phyloP scores from a whole-genome alignment of 148 eudicot genomes.

The Fagopyrum esculentum region DNA sequence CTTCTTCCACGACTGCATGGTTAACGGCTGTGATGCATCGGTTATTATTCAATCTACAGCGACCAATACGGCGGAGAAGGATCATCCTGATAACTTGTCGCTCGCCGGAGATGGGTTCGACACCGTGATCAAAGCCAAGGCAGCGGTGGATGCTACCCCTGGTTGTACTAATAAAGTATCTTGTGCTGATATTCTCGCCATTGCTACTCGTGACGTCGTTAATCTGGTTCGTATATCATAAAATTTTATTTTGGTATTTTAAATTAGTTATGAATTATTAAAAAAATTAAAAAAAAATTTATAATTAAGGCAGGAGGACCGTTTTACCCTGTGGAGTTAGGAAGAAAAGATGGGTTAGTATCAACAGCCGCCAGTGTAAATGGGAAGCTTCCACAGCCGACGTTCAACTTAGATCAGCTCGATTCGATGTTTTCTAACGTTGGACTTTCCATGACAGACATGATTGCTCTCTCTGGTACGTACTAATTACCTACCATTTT shows the following conservation, averaged over 20 bases:
- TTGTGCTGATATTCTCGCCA: constrained; percentile 48
- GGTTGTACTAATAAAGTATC: constrained; percentile 41
- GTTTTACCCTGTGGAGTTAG: constrained; percentile 54
- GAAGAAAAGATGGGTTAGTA: constrained; percentile 55
- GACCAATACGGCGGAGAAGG: constrained; percentile 39
- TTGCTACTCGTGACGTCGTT: constrained; percentile 50
- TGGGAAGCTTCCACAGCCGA: constrained; percentile 40
- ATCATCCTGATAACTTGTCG: constrained; percentile 40
- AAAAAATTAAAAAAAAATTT: no score
- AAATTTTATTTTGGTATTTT: neutral
- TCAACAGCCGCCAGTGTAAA: constrained; percentile 47
- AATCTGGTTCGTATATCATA: neutral
- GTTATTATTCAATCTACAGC: constrained; percentile 24
- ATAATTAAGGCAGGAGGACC: constrained; percentile 89
- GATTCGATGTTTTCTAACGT: constrained; percentile 33
- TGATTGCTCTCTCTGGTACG: constrained; percentile 62
- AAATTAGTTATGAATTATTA: no score
- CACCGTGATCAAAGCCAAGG: constrained; percentile 23
- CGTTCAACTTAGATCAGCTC: constrained; percentile 44
- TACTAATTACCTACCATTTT: neutral
- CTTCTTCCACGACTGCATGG: constrained; percentile 29
- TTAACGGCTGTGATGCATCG: constrained; percentile 36
- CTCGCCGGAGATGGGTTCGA: constrained; percentile 54
- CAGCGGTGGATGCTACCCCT: constrained; percentile 39
- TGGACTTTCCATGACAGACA: constrained; percentile 49